A percentile compares a stretch with the other conserved stretches of the same genome.
Evolutionary conservation across 768 basidiomycete species (phyloP).

Genomic region (Candolleomyces efflorescens): DNA sequence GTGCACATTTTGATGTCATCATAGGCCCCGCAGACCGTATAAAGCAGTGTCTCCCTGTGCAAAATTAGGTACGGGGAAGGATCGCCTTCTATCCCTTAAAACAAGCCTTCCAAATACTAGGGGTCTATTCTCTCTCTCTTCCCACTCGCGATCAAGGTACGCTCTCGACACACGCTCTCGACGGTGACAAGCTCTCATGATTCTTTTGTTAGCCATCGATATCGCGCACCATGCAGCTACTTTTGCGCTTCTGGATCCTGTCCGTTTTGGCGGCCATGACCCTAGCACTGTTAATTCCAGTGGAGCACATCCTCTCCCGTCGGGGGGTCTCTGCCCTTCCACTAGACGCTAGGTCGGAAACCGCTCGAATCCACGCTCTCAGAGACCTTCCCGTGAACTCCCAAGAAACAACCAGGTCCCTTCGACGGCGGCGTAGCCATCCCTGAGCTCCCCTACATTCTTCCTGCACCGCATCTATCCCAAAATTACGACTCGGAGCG

Average conservation of each 20-base stretch:
- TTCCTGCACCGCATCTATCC: background rate
- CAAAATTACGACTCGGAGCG: background rate
- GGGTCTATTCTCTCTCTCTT: background rate
- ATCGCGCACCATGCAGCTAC: background rate
- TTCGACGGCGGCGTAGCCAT: background rate
- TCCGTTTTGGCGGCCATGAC: background rate
- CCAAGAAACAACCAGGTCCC: background rate
- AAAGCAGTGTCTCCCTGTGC: background rate
- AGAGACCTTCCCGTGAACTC: background rate
- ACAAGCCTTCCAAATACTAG: background rate
- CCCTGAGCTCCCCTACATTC: background rate
- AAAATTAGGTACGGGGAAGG: background rate
- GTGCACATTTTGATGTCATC: slow-evolving; percentile 3
- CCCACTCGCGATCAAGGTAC: background rate
- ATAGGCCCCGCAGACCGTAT: background rate
- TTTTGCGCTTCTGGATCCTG: background rate
- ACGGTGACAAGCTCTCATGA: background rate
- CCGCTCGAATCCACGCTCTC: background rate
- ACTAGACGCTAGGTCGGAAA: background rate
- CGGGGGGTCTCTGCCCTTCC: background rate
- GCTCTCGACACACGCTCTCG: background rate
- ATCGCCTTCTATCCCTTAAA: background rate
- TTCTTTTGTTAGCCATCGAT: background rate
- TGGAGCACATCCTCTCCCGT: background rate
- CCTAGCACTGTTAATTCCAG: background rate